A percentile compares a stretch with the other conserved stretches of the same genome.
Evolutionary conservation across 805 yeast species (phyloP).

Genomic region (Candida bentonensis): DNA sequence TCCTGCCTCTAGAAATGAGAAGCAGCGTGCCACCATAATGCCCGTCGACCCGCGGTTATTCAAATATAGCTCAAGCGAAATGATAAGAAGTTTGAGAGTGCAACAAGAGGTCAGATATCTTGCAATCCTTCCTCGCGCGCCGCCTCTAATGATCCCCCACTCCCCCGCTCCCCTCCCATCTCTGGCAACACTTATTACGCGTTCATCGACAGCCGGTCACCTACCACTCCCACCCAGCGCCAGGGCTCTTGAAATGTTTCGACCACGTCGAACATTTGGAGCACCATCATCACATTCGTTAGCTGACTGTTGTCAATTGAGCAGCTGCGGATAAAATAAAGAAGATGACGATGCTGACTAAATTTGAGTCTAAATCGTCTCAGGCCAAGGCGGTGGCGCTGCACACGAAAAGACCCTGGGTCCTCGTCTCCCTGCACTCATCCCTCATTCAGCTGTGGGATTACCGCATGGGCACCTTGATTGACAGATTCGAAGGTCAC

Average conservation of each 20-base stretch:
- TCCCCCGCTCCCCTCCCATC: no score
- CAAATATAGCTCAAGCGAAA: no score
- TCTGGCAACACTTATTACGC: no score
- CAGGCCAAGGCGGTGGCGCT: slow-evolving; percentile 97
- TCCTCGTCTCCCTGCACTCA: slow-evolving; percentile 83
- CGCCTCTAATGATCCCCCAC: no score
- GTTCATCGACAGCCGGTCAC: no score
- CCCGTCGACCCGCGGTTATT: no score
- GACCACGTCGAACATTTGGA: neutral
- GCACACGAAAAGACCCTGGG: slow-evolving; percentile 94
- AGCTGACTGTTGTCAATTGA: neutral
- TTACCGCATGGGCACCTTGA: slow-evolving; percentile 95
- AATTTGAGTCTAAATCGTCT: slow-evolving; percentile 95
- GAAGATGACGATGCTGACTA: slow-evolving; percentile 13
- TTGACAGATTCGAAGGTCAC: slow-evolving; percentile 94
- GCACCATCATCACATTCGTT: neutral
- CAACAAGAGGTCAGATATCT: no score
- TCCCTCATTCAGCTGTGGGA: slow-evolving; percentile 99
- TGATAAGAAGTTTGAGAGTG: no score
- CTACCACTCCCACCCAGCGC: neutral
- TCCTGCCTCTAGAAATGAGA: no score
- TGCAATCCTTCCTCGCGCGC: no score
- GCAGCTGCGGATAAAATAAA: slow-evolving; percentile 3
- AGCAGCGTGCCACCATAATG: no score
- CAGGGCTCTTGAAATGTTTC: neutral